phyloP scores from a whole-genome alignment of 208 protist genomes.

The Trypanosoma lewisi region DNA sequence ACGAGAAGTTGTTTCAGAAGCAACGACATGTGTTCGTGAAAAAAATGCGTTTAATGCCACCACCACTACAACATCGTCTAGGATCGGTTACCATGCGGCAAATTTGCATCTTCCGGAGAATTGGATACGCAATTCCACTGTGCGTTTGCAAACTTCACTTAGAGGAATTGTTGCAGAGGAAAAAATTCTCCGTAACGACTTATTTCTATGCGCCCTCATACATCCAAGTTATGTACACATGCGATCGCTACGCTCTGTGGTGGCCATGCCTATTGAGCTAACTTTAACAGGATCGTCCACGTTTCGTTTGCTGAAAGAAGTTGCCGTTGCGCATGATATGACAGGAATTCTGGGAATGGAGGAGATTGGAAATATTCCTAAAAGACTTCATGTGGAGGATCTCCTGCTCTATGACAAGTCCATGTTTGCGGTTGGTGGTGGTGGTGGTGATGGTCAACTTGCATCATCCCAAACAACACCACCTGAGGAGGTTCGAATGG shows the following conservation, averaged over 20 bases:
- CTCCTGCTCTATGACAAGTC: slow-evolving; percentile 42
- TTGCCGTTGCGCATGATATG: slow-evolving; percentile 26
- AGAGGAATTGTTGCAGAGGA: slow-evolving; percentile 41
- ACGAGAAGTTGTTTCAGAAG: slow-evolving; percentile 4
- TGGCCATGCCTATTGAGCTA: slow-evolving; percentile 78
- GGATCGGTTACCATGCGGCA: slow-evolving; percentile 14
- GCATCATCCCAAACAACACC: no score
- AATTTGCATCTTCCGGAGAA: slow-evolving; percentile 19
- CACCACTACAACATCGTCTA: neutral
- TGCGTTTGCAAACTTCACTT: slow-evolving; percentile 31
- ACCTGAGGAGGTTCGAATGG: slow-evolving; percentile 64
- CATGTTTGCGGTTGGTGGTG: slow-evolving; percentile 5
- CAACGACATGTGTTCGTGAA: neutral
- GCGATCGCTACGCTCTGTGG: slow-evolving; percentile 11
- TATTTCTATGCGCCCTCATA: slow-evolving; percentile 71
- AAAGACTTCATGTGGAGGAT: slow-evolving; percentile 26
- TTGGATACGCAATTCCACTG: slow-evolving; percentile 20
- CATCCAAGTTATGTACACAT: slow-evolving; percentile 63
- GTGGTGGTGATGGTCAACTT: no score
- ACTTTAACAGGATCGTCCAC: slow-evolving; percentile 43
- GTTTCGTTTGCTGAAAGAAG: slow-evolving; percentile 43
- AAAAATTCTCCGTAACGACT: slow-evolving; percentile 35
- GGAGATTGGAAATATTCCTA: slow-evolving; percentile 26
- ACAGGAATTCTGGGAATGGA: slow-evolving; percentile 22
- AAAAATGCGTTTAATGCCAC: neutral